phyloP scores from a whole-genome alignment of 2,329 filamentous ascomycete genomes.

The Pseudodiploospora longispora region DNA sequence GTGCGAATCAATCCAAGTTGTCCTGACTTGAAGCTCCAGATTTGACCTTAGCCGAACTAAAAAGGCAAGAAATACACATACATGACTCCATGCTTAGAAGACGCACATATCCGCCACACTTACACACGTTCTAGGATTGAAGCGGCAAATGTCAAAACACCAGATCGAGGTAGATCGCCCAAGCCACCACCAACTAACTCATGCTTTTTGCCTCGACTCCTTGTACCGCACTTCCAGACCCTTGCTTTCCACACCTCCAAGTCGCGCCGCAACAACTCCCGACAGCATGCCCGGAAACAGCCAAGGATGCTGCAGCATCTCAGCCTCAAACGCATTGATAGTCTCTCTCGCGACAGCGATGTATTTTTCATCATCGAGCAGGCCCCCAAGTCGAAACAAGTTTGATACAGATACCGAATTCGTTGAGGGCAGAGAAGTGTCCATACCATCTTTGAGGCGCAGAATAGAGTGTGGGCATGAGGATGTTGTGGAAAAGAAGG shows the following conservation, averaged over 20 bases:
- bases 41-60: no score
- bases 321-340: constrained; percentile 78
- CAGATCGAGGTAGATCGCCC: no score
- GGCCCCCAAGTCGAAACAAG: constrained; percentile 66
- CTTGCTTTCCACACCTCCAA: constrained; percentile 50
- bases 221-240: constrained; percentile 19
- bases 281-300: constrained; percentile 77
- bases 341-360: constrained; percentile 61
- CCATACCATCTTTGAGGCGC: constrained; percentile 90
- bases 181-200: background rate
- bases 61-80: no score
- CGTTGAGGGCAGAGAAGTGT: constrained; percentile 80
- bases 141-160: no score
- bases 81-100: no score
- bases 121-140: no score
- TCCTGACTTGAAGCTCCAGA: no score
- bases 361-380: constrained; percentile 61
- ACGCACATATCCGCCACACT: no score
- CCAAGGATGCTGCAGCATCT: constrained; percentile 89
- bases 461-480: constrained; percentile 65
- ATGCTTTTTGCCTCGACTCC: constrained; percentile 14
- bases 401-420: constrained; percentile 85
- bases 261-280: constrained; percentile 62
- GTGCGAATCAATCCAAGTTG: no score
- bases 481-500: constrained; percentile 64